Base-by-base conservation (phyloP, 139 green algal genomes). In the Ulvella scutata region DNA sequence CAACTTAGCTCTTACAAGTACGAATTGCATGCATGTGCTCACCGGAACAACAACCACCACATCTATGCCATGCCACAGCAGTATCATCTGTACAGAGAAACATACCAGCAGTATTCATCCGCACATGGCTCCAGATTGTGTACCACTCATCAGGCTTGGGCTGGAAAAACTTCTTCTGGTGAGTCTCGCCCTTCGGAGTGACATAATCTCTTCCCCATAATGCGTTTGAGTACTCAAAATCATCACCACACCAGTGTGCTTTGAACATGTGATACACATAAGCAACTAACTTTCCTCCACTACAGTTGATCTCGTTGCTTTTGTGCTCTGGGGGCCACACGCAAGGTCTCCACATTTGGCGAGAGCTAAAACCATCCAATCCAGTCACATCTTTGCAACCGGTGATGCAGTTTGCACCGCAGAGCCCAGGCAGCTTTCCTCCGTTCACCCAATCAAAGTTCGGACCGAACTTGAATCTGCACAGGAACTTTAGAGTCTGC, bases 261-360 rank as follows among this genome's bases (percentile, higher is more conserved):
- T 67, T 67, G 51, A 67, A 67, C 51, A 67, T 67, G 2, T 67
- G 51, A 67, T 67, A 67, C 17, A 67, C 51, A 67, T 67, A 67
- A 67, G 51, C 51, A 6, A 67, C 51, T 26, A 67, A 10, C 20
- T 67, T 67, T 23, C 51, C 51, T 67, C 51, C 51, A 36, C 33
- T 26, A 23, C 51, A 67, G 51, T 67, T 67, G 51, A 67, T 67
- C 4, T n/a, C 31, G 51, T 67, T 67, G 51, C 33, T 26, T 67
- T 67, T 26, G 33, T 67, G 51, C 51, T 67, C 51, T 29, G 51
- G 51, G 4, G 51, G 51, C 51, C 51, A 67, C 7, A 67, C 51
- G 33, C 51, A 67, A 10, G 51, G 51, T 26, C 51, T 26, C 51
- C 51, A 67, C 51, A 67, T 67, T 29, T 67, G 51, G 10, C 51